Evolutionary conservation across 2,329 filamentous ascomycete species (phyloP).

Genomic region (Orbilia oligospora): DNA sequence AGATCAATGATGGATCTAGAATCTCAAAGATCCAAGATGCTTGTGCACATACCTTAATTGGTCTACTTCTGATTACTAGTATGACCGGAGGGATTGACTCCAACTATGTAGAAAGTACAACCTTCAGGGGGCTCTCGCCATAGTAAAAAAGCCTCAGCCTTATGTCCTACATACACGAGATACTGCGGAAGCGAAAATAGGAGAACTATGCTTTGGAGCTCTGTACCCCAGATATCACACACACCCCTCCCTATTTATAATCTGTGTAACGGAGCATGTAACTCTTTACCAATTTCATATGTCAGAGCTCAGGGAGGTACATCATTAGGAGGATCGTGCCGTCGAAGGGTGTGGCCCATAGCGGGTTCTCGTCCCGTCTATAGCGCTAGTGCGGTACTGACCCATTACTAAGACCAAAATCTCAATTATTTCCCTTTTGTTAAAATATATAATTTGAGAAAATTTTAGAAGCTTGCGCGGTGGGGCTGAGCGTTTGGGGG

Average conservation of each 20-base stretch:
- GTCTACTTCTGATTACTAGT: too few relatives aligned
- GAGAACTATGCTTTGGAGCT: not conserved
- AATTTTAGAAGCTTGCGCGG: not conserved
- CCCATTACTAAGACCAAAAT: slow-evolving; percentile 12
- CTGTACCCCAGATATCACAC: slow-evolving; percentile 14
- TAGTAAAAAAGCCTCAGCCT: not conserved
- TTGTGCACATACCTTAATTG: not conserved
- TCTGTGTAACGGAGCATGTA: slow-evolving; percentile 4
- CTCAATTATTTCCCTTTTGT: slow-evolving; percentile 15
- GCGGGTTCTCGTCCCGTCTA: slow-evolving; percentile 27
- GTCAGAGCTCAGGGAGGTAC: slow-evolving; percentile 1
- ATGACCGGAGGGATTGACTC: too few relatives aligned
- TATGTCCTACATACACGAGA: slow-evolving; percentile 13
- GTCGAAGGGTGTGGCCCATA: slow-evolving; percentile 14
- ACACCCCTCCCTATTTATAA: not conserved
- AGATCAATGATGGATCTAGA: not conserved
- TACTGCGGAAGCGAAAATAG: slow-evolving; percentile 18
- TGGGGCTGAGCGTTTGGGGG: slow-evolving; percentile 8
- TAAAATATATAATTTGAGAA: slow-evolving; percentile 7
- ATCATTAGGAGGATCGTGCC: slow-evolving; percentile 1
- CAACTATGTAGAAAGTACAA: not conserved
- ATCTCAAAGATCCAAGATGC: not conserved
- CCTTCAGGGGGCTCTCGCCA: not conserved
- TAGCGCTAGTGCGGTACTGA: slow-evolving; percentile 9
- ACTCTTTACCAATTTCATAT: slow-evolving; percentile 10